These are phyloP conservation scores for Yueomyces sp. DNA, from an alignment of 1,139 yeast genomes.

Conservation along the genomic window DNA sequence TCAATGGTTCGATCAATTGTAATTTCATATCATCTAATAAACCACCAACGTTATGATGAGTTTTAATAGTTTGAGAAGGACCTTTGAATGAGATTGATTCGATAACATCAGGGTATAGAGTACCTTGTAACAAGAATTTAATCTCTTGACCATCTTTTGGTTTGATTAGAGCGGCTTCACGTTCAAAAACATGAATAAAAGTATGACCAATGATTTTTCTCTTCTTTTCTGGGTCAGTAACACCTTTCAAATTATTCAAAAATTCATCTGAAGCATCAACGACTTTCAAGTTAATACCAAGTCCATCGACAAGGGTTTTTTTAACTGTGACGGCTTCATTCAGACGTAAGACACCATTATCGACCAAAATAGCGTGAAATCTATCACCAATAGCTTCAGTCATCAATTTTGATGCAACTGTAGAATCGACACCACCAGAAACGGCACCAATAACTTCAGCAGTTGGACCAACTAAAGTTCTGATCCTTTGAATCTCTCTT, in stretches of 20 bases:
- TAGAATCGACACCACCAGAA: slow-evolving; percentile 98
- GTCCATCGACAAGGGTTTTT: slow-evolving; percentile 79
- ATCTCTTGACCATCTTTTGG: slow-evolving; percentile 85
- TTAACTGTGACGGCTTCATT: slow-evolving; percentile 85
- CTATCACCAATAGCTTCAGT: slow-evolving; percentile 97
- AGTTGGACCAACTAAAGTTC: slow-evolving; percentile 85
- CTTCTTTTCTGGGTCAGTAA: slow-evolving; percentile 98
- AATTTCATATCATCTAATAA: slow-evolving; percentile 94
- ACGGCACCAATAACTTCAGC: slow-evolving; percentile 99
- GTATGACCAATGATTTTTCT: slow-evolving; percentile 98
- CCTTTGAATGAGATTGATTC: slow-evolving; percentile 99
- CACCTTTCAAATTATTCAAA: slow-evolving; percentile 74
- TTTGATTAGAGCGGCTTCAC: slow-evolving; percentile 83
- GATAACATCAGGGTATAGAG: slow-evolving; percentile 95
- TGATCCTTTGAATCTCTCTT: slow-evolving; percentile 87
- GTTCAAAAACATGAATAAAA: slow-evolving; percentile 92
- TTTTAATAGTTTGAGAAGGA: slow-evolving; percentile 97
- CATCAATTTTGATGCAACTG: slow-evolving; percentile 97
- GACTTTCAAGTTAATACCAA: slow-evolving; percentile 88
- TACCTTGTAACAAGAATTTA: slow-evolving; percentile 91
- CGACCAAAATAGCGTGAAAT: slow-evolving; percentile 96
- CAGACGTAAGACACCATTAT: slow-evolving; percentile 93
- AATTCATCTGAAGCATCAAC: slow-evolving; percentile 91
- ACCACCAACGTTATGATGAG: slow-evolving; percentile 99
- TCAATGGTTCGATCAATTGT: slow-evolving; percentile 93